These are phyloP conservation scores for Toxicodendron radicans DNA, from an alignment of 345 rosid genomes.

Conservation along the genomic window DNA sequence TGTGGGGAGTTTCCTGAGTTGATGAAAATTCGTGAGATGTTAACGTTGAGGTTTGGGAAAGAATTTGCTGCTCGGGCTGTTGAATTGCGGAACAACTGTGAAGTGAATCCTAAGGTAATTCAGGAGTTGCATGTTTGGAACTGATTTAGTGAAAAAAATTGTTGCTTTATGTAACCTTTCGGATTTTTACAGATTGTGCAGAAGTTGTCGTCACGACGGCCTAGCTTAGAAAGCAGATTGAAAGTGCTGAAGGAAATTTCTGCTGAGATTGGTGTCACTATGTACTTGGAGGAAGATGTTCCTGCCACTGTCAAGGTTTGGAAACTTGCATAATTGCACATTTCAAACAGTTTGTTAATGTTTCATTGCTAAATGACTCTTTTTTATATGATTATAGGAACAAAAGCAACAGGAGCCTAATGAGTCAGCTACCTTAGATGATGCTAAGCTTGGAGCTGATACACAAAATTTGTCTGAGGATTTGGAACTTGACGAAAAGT, in stretches of 20 bases:
- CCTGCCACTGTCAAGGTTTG: slow-evolving; percentile 17
- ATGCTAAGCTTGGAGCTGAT: slow-evolving; percentile 3
- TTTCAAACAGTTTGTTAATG: not conserved
- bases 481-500: slow-evolving; percentile 13
- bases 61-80: slow-evolving; percentile 42
- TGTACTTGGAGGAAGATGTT: slow-evolving; percentile 26
- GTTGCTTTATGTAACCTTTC: not conserved
- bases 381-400: slow-evolving; percentile 28
- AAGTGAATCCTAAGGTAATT: slow-evolving; percentile 48
- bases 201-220: slow-evolving; percentile 40
- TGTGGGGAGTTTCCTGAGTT: slow-evolving; percentile 61
- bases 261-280: slow-evolving; percentile 30
- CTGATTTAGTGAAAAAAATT: not conserved
- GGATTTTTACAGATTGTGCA: slow-evolving; percentile 37
- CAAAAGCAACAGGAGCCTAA: slow-evolving; percentile 17
- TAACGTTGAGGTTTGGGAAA: slow-evolving; percentile 32
- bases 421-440: slow-evolving; percentile 5
- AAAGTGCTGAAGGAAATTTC: slow-evolving; percentile 41
- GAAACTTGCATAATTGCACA: not conserved
- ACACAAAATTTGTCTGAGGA: not conserved
- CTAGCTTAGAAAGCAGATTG: slow-evolving; percentile 42
- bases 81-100: slow-evolving; percentile 37
- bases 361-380: not conserved
- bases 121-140: not conserved
- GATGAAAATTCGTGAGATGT: slow-evolving; percentile 34